Evolutionary conservation across 495 filamentous ascomycete species (phyloP), one percentile per base, ranked within the genome.

Genomic region (Penicillium angulare): DNA sequence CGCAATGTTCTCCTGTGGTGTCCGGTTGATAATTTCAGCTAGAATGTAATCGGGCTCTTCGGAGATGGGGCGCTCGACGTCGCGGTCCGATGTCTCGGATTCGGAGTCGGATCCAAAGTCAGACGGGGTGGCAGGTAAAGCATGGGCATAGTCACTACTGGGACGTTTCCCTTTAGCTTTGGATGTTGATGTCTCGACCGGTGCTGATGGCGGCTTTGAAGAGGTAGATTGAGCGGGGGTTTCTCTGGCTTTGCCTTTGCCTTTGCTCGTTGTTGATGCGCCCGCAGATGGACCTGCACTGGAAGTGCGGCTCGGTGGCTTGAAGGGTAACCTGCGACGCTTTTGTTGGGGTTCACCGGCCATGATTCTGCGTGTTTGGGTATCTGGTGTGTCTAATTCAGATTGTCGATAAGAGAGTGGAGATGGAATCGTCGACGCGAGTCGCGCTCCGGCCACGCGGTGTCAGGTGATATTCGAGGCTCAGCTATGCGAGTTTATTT

Each of bases 291-390:
- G 51, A 7, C 49, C 62, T n/a, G 56, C 56, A 29, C 38, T 62
- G 29, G 59, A 26, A 10, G 71, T 57, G 36, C 67, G 69, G 44
- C 71, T 68, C 1, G 77, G 76, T n/a, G 76, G 76, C 16, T 78
- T 80, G 67, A 80, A 80, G 18, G 77, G 71, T 12, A 76, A 68
- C 7, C 52, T 64, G 35, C 72, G 67, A 36, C 70, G 70, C 49
- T 81, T 79, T 34, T 69, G 60, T 40, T 66, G 61, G 20, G 65
- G 56, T 52, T 75, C 70, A 13, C 64, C 62, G 8, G 71, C 56
- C 70, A 76, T 74, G n/a, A 24, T 66, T 21, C 20, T 35, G n/a
- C n/a, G 15, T 13, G 15, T 15, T 7, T 48, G 2, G 35, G 22
- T 21, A 18, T 1, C 34, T 17, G 8, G 23, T 35, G 33, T 6